Conservation (phyloP, 768 basidiomycete genomes). For the Suillus cothurnatus region DNA sequence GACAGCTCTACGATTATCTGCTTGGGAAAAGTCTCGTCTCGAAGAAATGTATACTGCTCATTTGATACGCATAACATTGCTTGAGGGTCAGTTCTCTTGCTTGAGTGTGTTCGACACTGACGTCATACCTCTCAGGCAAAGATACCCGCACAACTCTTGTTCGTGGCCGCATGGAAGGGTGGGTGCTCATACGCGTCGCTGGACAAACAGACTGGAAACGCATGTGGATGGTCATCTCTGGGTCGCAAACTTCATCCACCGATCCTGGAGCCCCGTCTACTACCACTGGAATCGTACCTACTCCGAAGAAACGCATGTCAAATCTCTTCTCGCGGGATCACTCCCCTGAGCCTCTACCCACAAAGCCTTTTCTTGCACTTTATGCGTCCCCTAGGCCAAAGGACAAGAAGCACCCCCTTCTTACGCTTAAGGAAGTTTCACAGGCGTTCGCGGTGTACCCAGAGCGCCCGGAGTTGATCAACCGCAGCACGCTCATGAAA, state of each 20-base stretch:
- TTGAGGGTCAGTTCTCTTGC: conserved; percentile 38
- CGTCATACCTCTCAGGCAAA: conserved; percentile 33
- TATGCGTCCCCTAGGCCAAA: conserved; percentile 67
- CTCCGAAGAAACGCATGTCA: conserved; percentile 55
- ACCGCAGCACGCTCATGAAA: conserved; percentile 87
- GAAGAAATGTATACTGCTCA: conserved; percentile 99
- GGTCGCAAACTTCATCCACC: conserved; percentile 34
- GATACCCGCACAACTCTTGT: conserved; percentile 64
- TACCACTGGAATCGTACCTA: neutral
- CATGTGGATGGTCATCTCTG: conserved; percentile 79
- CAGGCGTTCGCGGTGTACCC: conserved; percentile 97
- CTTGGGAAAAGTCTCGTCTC: conserved; percentile 94
- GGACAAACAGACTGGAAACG: conserved; percentile 98
- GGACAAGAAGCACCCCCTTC: conserved; percentile 69
- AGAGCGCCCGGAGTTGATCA: conserved; percentile 91
- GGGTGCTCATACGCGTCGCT: conserved; percentile 88
- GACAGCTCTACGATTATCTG: conserved; percentile 82
- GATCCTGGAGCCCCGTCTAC: conserved; percentile 28
- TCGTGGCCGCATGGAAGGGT: conserved; percentile 83
- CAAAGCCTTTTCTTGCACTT: conserved; percentile 53
- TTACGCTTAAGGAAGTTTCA: conserved; percentile 69
- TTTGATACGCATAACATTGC: conserved; percentile 78
- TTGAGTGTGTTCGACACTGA: conserved; percentile 31
- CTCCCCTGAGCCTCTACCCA: conserved; percentile 33
- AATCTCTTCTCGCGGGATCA: conserved; percentile 63